Evolutionary conservation across 768 basidiomycete species (phyloP), one percentile per base, ranked within the genome.

Genomic region (Mrakia blollopis): DNA sequence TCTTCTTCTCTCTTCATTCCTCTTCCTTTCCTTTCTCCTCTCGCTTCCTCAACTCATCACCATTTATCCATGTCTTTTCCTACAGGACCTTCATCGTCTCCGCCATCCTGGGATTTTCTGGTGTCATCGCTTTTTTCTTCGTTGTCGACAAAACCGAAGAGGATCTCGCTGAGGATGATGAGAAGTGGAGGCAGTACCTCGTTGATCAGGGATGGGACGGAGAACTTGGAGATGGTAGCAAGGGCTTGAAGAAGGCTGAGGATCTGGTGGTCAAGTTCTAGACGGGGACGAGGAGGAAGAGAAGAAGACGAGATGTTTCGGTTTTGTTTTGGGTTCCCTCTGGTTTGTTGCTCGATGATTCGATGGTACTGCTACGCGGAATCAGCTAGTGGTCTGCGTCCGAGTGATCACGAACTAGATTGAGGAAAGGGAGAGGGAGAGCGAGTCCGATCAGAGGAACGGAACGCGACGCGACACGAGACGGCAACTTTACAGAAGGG

Each of bases 181-280:
- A 72, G 35, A 60, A 37, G 71, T 54, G 71, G 72, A 61, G 88
- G 83, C 82, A 85, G 76, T 91, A 88, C 82, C 84, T 91, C 50
- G 82, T 85, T 6, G 88, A 86, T 3, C 88, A 90, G 80, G 90
- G 89, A 21, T 91, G 90, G 89, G 82, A 86, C 74, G 89, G 90
- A 21, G 84, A 86, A 69, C 85, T 91, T 37, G 90, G 90, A 13
- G 89, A 89, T 75, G 87, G 86, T 61, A 86, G 86, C 39, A 63
- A n/a, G 30, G 74, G 62, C 9, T 21, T 75, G 30, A 62, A 52
- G 41, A 65, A 50, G 65, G 74, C 74, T 0, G 63, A 35, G 11
- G 74, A 75, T 25, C n/a, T 69, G n/a, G 44, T 57, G 4, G 25
- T 57, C 25, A 57, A 37, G 54, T 60, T 54, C 50, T 44, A 75